Evolutionary conservation across 345 rosid genomes (phyloP), one percentile per base, ranked within the genome.

Genomic region (Trapa incisa): DNA sequence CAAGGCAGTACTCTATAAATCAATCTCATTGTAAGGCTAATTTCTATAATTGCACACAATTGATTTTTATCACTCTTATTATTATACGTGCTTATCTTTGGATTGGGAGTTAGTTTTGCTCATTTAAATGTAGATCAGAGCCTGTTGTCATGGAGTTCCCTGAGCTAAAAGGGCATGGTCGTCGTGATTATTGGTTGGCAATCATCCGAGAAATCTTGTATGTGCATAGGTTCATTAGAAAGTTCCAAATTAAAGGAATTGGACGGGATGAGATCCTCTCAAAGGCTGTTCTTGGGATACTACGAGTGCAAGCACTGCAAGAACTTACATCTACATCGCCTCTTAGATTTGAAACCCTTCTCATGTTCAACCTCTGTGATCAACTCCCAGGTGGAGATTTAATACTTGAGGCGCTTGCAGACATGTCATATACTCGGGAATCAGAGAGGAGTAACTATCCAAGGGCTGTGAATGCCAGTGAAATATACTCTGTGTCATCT

Each of bases 321-420:
- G 97, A 94, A 57, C 76, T 85, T 68, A 75, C 72, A 71, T 75
- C 83, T 69, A 69, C 74, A 52, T 77, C 63, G 38, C 64, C 85
- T 47, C 62, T 79, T 56, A 72, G 57, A 13, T 79, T 57, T 60
- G 92, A 87, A 65, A 64, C 76, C 71, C 86, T 94, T 76, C 96
- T 94, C 69, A 83, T 87, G 74, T 94, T 94, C 72, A 94, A 84
- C 77, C 92, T 91, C 54, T 87, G 97, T 60, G 96, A 94, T 77
- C 93, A 86, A 73, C 89, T 94, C 78, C 99, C 97, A 9, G 97
- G 97, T 69, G 99, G 99, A 48, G 97, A 94, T 80, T 71, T 87
- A 74, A 83, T 91, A 71, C 86, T 94, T 52, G 91, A 94, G 72
- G 87, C 96, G 58, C 91, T 94, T 68, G 95, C 99, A 63, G 81